These are phyloP conservation scores for Oehlia diaphana DNA, from an alignment of 192 early-diverging fungal species.

Conservation along the genomic window DNA sequence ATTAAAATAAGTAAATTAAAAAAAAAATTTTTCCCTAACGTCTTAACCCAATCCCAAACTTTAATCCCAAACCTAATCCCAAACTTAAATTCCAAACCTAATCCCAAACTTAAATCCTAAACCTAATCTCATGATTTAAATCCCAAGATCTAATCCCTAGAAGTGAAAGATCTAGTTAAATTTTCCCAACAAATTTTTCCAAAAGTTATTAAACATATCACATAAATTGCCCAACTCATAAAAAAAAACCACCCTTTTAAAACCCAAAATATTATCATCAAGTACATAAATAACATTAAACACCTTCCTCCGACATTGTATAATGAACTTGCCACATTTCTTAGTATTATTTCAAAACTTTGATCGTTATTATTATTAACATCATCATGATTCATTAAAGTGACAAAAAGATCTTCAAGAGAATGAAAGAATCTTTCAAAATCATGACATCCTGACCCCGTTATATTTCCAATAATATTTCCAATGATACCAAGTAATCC, in stretches of 20 bases:
- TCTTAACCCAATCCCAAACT: too few relatives aligned
- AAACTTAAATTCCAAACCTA: too few relatives aligned
- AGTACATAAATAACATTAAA: neutral
- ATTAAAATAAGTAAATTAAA: too few relatives aligned
- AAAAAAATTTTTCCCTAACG: neutral
- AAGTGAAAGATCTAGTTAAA: neutral
- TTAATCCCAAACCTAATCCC: too few relatives aligned
- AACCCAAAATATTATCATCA: conserved; percentile 14
- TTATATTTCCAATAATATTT: neutral
- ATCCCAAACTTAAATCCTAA: too few relatives aligned
- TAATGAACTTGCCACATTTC: neutral
- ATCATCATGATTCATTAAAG: neutral
- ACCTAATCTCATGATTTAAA: too few relatives aligned
- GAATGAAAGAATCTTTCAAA: neutral
- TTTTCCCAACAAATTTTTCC: conserved; percentile 4
- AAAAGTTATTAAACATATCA: neutral
- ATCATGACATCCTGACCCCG: neutral
- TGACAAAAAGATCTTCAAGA: neutral
- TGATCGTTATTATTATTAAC: neutral
- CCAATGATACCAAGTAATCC: neutral
- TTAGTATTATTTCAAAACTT: neutral
- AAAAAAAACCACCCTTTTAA: conserved; percentile 3
- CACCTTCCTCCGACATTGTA: neutral
- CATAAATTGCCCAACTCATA: conserved; percentile 3
- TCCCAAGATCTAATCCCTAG: neutral